phyloP scores from a whole-genome alignment of 192 early-diverging fungal genomes.

The Rhizophagus clarus region DNA sequence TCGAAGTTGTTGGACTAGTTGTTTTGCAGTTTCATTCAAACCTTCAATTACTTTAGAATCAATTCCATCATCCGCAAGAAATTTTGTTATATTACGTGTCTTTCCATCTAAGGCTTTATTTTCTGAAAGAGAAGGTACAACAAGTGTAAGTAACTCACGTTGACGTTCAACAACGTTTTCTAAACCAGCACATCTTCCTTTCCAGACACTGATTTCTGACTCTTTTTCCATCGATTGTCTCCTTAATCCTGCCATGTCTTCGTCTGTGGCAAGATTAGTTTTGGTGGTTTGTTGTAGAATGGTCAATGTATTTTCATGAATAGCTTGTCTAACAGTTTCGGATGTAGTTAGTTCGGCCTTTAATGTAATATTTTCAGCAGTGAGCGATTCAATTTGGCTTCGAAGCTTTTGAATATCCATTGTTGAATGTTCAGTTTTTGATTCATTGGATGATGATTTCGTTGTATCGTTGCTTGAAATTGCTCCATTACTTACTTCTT shows the following conservation, averaged over 20 bases:
- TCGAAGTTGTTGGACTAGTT: not conserved
- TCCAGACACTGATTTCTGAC: conserved; percentile 1
- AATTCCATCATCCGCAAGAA: not conserved
- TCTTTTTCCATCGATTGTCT: conserved; percentile 13
- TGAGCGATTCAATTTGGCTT: conserved; percentile 8
- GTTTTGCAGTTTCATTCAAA: not conserved
- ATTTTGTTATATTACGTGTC: not conserved
- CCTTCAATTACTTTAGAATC: conserved; percentile 9
- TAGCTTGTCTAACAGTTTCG: not conserved
- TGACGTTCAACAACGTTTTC: conserved; percentile 10
- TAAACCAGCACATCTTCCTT: conserved; percentile 12
- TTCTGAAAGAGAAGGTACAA: not conserved
- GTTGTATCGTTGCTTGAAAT: not conserved
- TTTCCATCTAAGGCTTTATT: not conserved
- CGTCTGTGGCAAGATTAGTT: not conserved
- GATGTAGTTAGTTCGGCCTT: not conserved
- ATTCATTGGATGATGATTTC: not conserved
- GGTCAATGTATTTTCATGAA: conserved; percentile 18
- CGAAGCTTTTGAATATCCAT: not conserved
- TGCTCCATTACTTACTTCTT: not conserved
- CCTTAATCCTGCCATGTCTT: not conserved
- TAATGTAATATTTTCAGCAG: not conserved
- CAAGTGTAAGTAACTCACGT: conserved; percentile 1
- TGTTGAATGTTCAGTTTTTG: not conserved
- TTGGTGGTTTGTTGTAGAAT: conserved; percentile 10